Percentiles rank a stretch among this genome's conserved stretches.
Evolutionary conservation across 2,329 filamentous ascomycete species (phyloP).

Genomic region (Neocatenulostroma microsporum): DNA sequence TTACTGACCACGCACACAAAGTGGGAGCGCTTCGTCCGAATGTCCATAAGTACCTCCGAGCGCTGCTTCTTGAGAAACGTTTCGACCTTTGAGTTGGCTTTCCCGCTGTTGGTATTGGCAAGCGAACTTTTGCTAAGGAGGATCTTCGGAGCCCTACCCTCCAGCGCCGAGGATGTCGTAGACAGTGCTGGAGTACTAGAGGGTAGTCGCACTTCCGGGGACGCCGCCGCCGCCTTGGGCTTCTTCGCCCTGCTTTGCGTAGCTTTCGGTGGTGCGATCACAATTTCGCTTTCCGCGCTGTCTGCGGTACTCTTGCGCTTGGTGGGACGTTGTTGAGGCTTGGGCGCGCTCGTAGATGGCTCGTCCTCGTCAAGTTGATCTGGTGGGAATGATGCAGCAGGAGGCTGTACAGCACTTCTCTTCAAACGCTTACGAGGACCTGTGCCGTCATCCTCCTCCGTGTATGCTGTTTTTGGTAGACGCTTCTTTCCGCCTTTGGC

Average conservation of each 20-base stretch:
- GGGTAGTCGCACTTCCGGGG: constrained; percentile 1
- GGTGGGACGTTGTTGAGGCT: no score
- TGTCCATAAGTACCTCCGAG: constrained; percentile 23
- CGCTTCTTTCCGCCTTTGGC: background rate
- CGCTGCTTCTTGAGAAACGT: constrained; percentile 30
- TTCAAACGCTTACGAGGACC: background rate
- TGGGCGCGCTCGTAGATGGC: no score
- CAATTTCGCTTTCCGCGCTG: no score
- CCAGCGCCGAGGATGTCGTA: constrained; percentile 3
- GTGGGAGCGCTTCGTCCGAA: constrained; percentile 26
- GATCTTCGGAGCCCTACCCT: constrained; percentile 13
- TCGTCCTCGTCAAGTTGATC: no score
- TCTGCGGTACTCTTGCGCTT: no score
- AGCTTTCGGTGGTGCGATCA: no score
- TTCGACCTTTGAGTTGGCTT: no score
- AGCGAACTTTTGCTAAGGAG: constrained; percentile 16
- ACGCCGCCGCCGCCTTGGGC: no score
- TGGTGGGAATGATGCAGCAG: no score
- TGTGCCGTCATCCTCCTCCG: background rate
- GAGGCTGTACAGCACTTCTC: no score
- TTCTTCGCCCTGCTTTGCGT: no score
- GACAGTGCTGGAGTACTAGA: constrained; percentile 3
- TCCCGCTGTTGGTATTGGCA: constrained; percentile 13
- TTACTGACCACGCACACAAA: constrained; percentile 32
- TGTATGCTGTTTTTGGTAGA: background rate